Evolutionary conservation across 2,329 filamentous ascomycete genomes (phyloP).

Genomic region (Capronia coronata): DNA sequence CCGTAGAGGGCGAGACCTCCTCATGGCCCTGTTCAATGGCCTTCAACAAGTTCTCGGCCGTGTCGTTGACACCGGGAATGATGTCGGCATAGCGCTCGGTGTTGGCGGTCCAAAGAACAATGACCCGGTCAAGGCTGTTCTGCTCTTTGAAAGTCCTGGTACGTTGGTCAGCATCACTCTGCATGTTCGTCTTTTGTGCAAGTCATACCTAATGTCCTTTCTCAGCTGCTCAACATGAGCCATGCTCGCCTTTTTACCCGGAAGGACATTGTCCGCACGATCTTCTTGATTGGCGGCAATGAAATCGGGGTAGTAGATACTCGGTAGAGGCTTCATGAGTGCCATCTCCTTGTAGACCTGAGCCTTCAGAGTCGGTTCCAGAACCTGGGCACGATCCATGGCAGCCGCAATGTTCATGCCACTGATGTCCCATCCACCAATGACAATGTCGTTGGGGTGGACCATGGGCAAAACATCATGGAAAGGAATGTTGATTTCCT

Average conservation of each 20-base stretch:
- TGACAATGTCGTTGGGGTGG: slow-evolving; percentile 88
- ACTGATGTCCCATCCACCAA: slow-evolving; percentile 98
- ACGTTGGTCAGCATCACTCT: slow-evolving; percentile 6
- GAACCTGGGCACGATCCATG: slow-evolving; percentile 92
- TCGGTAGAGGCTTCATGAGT: slow-evolving; percentile 78
- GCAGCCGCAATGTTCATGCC: slow-evolving; percentile 77
- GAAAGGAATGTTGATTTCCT: slow-evolving; percentile 95
- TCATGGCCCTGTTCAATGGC: slow-evolving; percentile 79
- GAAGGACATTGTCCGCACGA: slow-evolving; percentile 82
- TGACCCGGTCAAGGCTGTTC: slow-evolving; percentile 85
- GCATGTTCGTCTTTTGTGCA: neutral
- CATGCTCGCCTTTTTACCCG: slow-evolving; percentile 74
- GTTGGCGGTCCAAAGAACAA: slow-evolving; percentile 98
- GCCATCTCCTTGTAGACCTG: slow-evolving; percentile 91
- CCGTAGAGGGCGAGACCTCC: slow-evolving; percentile 89
- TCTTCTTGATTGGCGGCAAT: slow-evolving; percentile 98
- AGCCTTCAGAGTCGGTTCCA: slow-evolving; percentile 89
- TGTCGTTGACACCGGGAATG: slow-evolving; percentile 85
- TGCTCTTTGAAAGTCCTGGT: slow-evolving; percentile 75
- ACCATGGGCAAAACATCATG: slow-evolving; percentile 92
- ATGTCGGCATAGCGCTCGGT: slow-evolving; percentile 94
- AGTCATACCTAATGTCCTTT: slow-evolving; percentile 71
- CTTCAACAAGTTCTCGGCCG: slow-evolving; percentile 84
- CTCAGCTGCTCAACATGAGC: slow-evolving; percentile 91
- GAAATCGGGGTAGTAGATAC: slow-evolving; percentile 98